phyloP scores from a whole-genome alignment of 441 rosid species.

The Theobroma grandiflorum region DNA sequence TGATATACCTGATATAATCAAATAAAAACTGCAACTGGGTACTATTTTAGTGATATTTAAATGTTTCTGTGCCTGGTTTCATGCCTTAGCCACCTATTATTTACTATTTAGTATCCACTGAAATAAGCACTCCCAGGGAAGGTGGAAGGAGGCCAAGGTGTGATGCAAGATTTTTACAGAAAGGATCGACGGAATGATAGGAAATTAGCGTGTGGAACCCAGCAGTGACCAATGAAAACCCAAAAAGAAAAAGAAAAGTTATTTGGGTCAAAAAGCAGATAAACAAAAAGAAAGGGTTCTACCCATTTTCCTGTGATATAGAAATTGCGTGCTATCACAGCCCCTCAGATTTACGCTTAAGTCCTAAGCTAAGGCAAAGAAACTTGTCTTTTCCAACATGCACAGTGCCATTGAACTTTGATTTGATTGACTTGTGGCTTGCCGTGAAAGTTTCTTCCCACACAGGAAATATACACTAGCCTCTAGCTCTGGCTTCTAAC shows the following conservation, averaged over 20 bases:
- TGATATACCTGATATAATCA: too few species aligned
- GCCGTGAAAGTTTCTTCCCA: neutral
- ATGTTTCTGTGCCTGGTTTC: too few species aligned
- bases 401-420: neutral
- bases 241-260: neutral
- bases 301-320: neutral
- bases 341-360: constrained; percentile 11
- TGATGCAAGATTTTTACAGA: neutral
- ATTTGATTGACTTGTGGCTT: neutral
- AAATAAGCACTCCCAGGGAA: neutral
- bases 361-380: constrained; percentile 17
- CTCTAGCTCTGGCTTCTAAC: neutral
- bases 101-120: too few species aligned
- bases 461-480: neutral
- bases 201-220: neutral
- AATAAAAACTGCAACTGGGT: neutral
- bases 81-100: too few species aligned
- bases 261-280: neutral
- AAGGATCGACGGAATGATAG: neutral
- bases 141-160: neutral
- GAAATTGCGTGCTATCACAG: neutral
- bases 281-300: neutral
- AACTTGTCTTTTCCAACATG: neutral
- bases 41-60: neutral
- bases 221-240: neutral